Evolutionary conservation across 2,329 filamentous ascomycete species (phyloP), one percentile per base, ranked within the genome.

Genomic region (Trichocomaceae sp.): DNA sequence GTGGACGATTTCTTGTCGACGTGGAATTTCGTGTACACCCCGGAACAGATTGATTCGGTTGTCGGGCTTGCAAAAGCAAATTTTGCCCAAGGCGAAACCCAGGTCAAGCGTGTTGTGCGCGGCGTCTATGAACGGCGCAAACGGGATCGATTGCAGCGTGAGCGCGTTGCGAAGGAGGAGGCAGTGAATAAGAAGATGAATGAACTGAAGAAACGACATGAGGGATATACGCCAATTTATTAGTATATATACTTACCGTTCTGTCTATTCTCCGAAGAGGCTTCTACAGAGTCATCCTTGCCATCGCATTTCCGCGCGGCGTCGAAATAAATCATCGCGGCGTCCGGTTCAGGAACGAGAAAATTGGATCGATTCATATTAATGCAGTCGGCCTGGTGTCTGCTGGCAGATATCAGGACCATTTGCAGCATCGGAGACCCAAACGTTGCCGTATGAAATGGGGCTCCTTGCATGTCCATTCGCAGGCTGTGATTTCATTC

Each of bases 1-100:
- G 82, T 81, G 2, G 87, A 83, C 52, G 90, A 96, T 57, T 97
- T 90, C 71, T 83, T 97, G 76, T 89, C 84, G 62, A 99, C 93
- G 0, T 99, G 93, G 93, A 99, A 99, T 68, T 97, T 97, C 68
- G 85, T 96, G 29, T 99, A 97, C 70, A 95, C 88, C 1, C 86
- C 90, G 0, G 85, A 93, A 55, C 86, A 99, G 69, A 84, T 99
- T 51, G 91, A 97, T 62, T 82, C 83, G 23, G 90, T 95, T 0
- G 86, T 96, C 2, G 79, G 81, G 5, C 79, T 99, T 26, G 91
- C 93, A 1, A 80, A 83, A 54, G 89, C 89, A 10, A 99, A 99
- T 70, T 99, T 90, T 62, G 78, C 82, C 5, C 89, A 95, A 68
- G 90, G 92, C 0, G 82, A 82, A 49, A 87, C 88, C 55, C 84